These are phyloP conservation scores for Tuctoria greenei DNA, from an alignment of 176 grass and related monocot species.

Conservation along the genomic window DNA sequence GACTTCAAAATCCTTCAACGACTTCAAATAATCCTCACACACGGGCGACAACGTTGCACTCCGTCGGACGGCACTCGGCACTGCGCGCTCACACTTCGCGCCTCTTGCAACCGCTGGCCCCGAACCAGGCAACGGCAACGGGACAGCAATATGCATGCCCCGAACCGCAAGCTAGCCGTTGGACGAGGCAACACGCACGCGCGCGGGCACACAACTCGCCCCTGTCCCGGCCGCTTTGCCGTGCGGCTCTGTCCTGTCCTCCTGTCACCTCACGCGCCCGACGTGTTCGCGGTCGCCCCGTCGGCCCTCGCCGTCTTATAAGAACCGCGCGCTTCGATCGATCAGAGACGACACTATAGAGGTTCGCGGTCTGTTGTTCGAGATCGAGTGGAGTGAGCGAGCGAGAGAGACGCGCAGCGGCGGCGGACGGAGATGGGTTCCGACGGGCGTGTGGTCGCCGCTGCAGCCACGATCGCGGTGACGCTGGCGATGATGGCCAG, in stretches of 20 bases:
- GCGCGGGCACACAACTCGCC: background rate
- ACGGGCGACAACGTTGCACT: background rate
- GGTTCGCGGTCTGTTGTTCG: background rate
- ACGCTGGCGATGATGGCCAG: conserved; percentile 12
- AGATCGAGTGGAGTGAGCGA: background rate
- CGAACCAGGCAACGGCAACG: conserved; percentile 9
- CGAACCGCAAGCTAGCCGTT: conserved; percentile 33
- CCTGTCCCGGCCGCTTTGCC: background rate
- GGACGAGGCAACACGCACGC: background rate
- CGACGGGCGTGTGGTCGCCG: background rate
- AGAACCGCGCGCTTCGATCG: background rate
- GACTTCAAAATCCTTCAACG: too few species aligned
- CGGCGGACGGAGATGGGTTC: background rate
- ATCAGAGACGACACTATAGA: background rate
- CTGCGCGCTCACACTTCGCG: conserved; percentile 7
- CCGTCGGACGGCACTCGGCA: background rate
- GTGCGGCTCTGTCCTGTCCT: background rate
- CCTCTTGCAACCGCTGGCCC: conserved; percentile 27
- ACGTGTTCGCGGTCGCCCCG: background rate
- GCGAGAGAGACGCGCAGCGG: too few species aligned
- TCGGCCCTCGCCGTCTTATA: background rate
- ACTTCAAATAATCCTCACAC: too few species aligned
- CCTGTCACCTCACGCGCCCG: background rate
- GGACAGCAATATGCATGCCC: background rate
- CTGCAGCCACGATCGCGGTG: background rate